phyloP scores from a whole-genome alignment of 2,329 filamentous ascomycete genomes.

The Monosporascus ibericus region DNA sequence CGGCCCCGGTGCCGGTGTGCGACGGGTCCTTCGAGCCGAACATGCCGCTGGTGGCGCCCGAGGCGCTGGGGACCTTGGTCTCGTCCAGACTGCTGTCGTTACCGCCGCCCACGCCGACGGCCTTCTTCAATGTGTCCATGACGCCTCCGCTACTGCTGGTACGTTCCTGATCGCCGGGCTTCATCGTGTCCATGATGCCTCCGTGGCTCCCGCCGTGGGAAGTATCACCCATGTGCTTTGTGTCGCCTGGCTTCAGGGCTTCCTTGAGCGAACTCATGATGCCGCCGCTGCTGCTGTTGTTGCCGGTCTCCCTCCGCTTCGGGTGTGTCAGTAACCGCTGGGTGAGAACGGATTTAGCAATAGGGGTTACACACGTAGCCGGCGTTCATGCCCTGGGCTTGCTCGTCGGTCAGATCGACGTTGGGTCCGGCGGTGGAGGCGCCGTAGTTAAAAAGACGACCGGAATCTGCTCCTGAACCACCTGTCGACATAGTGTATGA shows the following conservation, averaged over 20 bases:
- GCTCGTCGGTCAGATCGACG: constrained; percentile 8
- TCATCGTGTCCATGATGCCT: constrained; percentile 10
- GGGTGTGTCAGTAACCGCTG: neutral
- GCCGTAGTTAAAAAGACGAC: constrained; percentile 5
- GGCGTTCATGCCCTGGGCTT: constrained; percentile 9
- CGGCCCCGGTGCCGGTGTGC: too few relatives aligned
- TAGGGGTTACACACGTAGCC: constrained; percentile 7
- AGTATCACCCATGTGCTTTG: constrained; percentile 4
- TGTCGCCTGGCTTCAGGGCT: constrained; percentile 10
- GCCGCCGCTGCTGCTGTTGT: constrained; percentile 6
- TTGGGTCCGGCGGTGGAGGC: constrained; percentile 3
- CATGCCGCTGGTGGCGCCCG: too few relatives aligned
- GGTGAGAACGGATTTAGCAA: neutral
- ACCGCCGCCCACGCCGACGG: neutral
- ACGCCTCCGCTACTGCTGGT: neutral
- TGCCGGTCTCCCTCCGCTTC: neutral
- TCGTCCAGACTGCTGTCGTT: too few relatives aligned
- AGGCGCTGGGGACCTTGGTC: too few relatives aligned
- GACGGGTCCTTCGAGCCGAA: too few relatives aligned
- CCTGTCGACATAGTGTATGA: constrained; percentile 11
- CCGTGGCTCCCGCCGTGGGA: constrained; percentile 10
- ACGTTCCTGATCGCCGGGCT: constrained; percentile 3
- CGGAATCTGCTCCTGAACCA: constrained; percentile 8
- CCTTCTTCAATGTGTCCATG: neutral
- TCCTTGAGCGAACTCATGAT: constrained; percentile 10